Evolutionary conservation across 441 rosid genomes (phyloP).

Genomic region (Manihot esculenta): DNA sequence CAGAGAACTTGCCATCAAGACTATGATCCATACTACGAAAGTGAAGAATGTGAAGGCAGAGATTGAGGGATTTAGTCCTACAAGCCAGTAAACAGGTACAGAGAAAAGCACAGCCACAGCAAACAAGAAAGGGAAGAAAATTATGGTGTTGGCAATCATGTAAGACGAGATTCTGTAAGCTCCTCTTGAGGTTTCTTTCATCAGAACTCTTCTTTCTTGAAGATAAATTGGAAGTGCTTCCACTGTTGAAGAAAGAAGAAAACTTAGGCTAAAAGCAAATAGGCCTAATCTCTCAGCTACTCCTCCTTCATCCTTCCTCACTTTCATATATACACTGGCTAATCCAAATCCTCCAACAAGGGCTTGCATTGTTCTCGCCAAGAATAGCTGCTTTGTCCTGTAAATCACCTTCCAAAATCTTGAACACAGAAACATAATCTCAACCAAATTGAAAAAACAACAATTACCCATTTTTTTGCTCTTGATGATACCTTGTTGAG

Average conservation of each 20-base stretch:
- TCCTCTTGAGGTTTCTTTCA: slow-evolving; percentile 87
- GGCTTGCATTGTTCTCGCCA: slow-evolving; percentile 90
- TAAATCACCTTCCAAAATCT: slow-evolving; percentile 66
- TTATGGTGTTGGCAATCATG: slow-evolving; percentile 70
- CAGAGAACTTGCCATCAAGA: slow-evolving; percentile 70
- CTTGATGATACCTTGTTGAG: slow-evolving; percentile 12
- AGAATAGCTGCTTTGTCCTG: slow-evolving; percentile 64
- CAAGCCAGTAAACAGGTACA: slow-evolving; percentile 61
- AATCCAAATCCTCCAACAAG: slow-evolving; percentile 69
- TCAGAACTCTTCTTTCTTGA: slow-evolving; percentile 78
- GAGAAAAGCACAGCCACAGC: slow-evolving; percentile 67
- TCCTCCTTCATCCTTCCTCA: slow-evolving; percentile 60
- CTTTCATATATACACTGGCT: slow-evolving; percentile 65
- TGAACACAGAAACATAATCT: slow-evolving; percentile 62
- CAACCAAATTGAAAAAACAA: slow-evolving; percentile 36
- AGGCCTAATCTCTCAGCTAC: slow-evolving; percentile 74
- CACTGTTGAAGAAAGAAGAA: slow-evolving; percentile 81
- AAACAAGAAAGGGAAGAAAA: slow-evolving; percentile 67
- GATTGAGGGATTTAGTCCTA: slow-evolving; percentile 64
- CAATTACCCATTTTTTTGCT: slow-evolving; percentile 16
- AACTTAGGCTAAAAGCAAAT: slow-evolving; percentile 83
- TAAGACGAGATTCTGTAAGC: slow-evolving; percentile 79
- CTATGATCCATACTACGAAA: slow-evolving; percentile 56
- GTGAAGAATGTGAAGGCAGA: slow-evolving; percentile 68
- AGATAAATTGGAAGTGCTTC: slow-evolving; percentile 88